A percentile compares a stretch with the other conserved stretches of the same genome.
Evolutionary conservation across 2,329 filamentous ascomycete genomes (phyloP).

Genomic region (Alternaria gaisen): DNA sequence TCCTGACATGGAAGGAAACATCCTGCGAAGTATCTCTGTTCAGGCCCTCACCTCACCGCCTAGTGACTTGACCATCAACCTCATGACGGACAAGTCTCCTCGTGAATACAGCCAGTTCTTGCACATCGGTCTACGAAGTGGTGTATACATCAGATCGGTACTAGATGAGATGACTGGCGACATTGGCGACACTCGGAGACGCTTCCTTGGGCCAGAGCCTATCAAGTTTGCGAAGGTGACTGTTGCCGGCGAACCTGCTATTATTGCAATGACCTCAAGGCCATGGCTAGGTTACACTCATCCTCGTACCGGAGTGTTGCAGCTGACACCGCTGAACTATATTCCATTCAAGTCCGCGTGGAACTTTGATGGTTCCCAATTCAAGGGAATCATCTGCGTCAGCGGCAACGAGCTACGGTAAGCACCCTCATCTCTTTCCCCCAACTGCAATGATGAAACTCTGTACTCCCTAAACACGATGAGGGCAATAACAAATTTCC

Average conservation of each 20-base stretch:
- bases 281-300: constrained; percentile 98
- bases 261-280: constrained; percentile 88
- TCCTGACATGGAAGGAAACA: constrained; percentile 75
- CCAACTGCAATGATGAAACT: constrained; percentile 69
- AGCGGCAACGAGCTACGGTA: constrained; percentile 89
- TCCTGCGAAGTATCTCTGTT: constrained; percentile 88
- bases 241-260: constrained; percentile 82
- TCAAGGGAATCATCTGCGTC: constrained; percentile 93
- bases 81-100: constrained; percentile 92
- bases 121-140: constrained; percentile 94
- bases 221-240: constrained; percentile 92
- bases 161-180: constrained; percentile 96
- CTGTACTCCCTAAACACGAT: constrained; percentile 58
- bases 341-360: constrained; percentile 89
- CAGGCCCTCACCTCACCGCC: constrained; percentile 92
- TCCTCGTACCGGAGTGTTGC: constrained; percentile 83
- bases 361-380: constrained; percentile 96
- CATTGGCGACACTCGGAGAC: constrained; percentile 90
- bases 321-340: constrained; percentile 91
- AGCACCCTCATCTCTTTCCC: constrained; percentile 49
- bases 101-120: constrained; percentile 90
- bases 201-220: constrained; percentile 90
- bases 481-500: constrained; percentile 65
- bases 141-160: constrained; percentile 93
- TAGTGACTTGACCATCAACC: constrained; percentile 87